A percentile compares a stretch with the other conserved stretches of the same genome.
Conservation (phyloP, 2,329 filamentous ascomycete genomes). For the Scedosporium dehoogii region DNA sequence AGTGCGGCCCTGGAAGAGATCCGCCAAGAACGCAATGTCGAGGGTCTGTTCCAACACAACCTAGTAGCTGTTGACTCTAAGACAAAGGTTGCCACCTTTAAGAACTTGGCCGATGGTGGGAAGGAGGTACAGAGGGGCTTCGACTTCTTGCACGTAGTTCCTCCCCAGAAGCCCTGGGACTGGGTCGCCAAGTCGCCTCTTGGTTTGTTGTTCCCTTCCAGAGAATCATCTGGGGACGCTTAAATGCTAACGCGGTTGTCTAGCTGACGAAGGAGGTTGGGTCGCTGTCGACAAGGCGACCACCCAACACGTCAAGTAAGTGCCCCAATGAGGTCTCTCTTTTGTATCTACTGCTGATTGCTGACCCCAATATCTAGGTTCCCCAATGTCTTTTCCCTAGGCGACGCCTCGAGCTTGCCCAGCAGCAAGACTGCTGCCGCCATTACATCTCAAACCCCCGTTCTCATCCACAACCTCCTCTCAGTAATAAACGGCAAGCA, state of each 20-base stretch:
- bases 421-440: conserved; percentile 35
- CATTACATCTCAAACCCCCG: conserved; percentile 31
- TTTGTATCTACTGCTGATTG: neutral
- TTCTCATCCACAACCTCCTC: conserved; percentile 31
- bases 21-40: conserved; percentile 23
- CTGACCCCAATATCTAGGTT: neutral
- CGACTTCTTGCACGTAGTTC: conserved; percentile 26
- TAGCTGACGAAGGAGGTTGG: conserved; percentile 13
- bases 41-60: conserved; percentile 29
- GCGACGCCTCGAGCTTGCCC: conserved; percentile 27
- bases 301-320: conserved; percentile 14
- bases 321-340: neutral
- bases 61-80: conserved; percentile 23
- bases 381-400: conserved; percentile 28
- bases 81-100: conserved; percentile 21
- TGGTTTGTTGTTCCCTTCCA: conserved; percentile 13
- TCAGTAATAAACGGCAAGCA: conserved; percentile 23
- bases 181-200: conserved; percentile 4
- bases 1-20: conserved; percentile 22
- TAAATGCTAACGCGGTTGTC: neutral
- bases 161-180: conserved; percentile 14
- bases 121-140: conserved; percentile 22
- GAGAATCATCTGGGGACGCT: neutral
- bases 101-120: conserved; percentile 14
- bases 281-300: conserved; percentile 15